phyloP scores from a whole-genome alignment of 2,329 filamentous ascomycete genomes.

The Drechslera avenae region DNA sequence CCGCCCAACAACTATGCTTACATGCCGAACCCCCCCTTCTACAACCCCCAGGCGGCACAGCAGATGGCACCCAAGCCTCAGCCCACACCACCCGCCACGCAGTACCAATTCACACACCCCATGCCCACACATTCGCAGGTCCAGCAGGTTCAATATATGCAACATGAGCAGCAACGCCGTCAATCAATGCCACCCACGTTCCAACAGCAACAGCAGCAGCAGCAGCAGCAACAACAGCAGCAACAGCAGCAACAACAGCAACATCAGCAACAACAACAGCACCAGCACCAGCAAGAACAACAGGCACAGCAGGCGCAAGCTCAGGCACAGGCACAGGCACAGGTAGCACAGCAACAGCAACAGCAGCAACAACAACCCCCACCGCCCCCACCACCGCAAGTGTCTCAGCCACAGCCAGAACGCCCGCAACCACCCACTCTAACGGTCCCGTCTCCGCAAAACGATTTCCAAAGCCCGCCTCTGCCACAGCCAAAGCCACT shows the following conservation, averaged over 20 bases:
- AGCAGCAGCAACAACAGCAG: constrained; percentile 52
- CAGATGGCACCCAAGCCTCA: constrained; percentile 53
- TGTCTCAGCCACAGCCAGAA: constrained; percentile 69
- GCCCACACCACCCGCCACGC: constrained; percentile 48
- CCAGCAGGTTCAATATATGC: constrained; percentile 69
- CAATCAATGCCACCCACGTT: constrained; percentile 75
- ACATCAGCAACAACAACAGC: constrained; percentile 74
- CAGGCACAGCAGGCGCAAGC: constrained; percentile 55
- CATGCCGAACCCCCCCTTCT: constrained; percentile 84
- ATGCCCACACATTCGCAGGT: constrained; percentile 56
- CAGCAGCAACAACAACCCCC: constrained; percentile 71
- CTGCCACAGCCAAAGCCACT: constrained; percentile 69
- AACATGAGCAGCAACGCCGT: constrained; percentile 77
- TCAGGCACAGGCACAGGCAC: constrained; percentile 36
- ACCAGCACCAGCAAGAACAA: constrained; percentile 72
- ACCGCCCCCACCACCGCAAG: constrained; percentile 75
- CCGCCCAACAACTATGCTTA: constrained; percentile 75
- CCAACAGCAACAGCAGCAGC: constrained; percentile 64
- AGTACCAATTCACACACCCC: constrained; percentile 54
- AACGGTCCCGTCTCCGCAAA: constrained; percentile 54
- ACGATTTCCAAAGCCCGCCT: constrained; percentile 59
- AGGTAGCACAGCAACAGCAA: constrained; percentile 54
- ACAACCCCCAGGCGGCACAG: constrained; percentile 67
- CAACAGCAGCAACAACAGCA: constrained; percentile 47
- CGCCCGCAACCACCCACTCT: constrained; percentile 54